Evolutionary conservation across 768 basidiomycete species (phyloP).

Genomic region (Mycena leptocephala): DNA sequence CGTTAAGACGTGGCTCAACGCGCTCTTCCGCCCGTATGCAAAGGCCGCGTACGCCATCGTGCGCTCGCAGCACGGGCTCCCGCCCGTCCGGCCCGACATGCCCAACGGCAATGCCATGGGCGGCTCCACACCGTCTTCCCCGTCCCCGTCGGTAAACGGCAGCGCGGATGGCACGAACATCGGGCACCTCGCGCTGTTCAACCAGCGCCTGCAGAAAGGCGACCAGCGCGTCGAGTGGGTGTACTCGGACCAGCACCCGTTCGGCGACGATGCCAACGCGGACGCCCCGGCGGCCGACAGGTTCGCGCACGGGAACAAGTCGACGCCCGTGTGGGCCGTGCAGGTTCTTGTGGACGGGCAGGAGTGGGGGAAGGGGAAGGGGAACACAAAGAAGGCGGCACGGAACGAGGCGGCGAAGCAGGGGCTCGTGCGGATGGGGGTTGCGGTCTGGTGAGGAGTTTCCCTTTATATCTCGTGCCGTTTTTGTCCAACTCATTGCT

Average conservation of each 20-base stretch:
- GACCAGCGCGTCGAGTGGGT: slow-evolving; percentile 78
- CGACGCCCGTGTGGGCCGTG: slow-evolving; percentile 86
- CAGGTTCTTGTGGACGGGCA: slow-evolving; percentile 75
- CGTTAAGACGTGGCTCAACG: slow-evolving; percentile 73
- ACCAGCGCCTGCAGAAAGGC: slow-evolving; percentile 79
- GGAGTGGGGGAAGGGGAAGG: slow-evolving; percentile 73
- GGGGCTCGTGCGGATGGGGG: slow-evolving; percentile 74
- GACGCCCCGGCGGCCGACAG: slow-evolving; percentile 14
- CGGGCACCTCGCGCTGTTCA: slow-evolving; percentile 87
- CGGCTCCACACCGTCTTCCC: slow-evolving; percentile 35
- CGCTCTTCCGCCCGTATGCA: slow-evolving; percentile 77
- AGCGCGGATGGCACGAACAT: slow-evolving; percentile 46
- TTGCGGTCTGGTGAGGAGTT: slow-evolving; percentile 68
- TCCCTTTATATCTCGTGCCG: too few species aligned
- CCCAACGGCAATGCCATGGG: neutral
- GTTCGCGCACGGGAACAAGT: slow-evolving; percentile 54
- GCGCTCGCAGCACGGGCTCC: slow-evolving; percentile 78
- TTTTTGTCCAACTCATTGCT: too few species aligned
- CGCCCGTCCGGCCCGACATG: slow-evolving; percentile 54
- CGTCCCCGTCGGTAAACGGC: slow-evolving; percentile 38
- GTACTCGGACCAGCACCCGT: slow-evolving; percentile 61
- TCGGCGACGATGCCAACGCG: neutral
- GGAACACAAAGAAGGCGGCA: slow-evolving; percentile 85
- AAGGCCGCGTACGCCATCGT: slow-evolving; percentile 74
- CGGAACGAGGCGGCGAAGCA: slow-evolving; percentile 88